Evolutionary conservation across 495 filamentous ascomycete genomes (phyloP), one percentile per base, ranked within the genome.

Genomic region (Penicillium antarcticum): DNA sequence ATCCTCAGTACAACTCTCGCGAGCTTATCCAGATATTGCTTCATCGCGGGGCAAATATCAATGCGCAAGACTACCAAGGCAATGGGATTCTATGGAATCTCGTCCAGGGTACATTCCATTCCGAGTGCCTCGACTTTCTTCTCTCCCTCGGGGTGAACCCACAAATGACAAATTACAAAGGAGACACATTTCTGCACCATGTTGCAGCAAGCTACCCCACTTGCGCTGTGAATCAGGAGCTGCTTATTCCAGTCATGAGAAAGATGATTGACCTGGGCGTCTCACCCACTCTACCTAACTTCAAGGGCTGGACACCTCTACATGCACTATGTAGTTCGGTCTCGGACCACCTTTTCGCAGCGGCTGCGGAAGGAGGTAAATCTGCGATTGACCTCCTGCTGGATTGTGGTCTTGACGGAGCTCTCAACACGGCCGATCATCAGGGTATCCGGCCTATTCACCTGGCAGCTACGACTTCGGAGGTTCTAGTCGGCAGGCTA

Each of bases 401-500:
- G 0, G 49, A 52, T 26, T 37, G 32, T 11, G 55, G 52, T 1
- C 32, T 56, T 1, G 19, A 24, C 19, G 8, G 24, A 2, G 18
- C 33, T 1, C 1, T 59, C 6, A 48, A 57, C 11, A 40, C 23
- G 21, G 40, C 52, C 37, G 65, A 57, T 51, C 40, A 57, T 13
- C 42, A 54, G 24, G 56, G 58, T 32, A 55, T 59, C n/a, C 41
- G 42, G 1, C 52, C 58, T 8, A 51, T 76, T 18, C 71, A 74
- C 44, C 53, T 74, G 7, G 68, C 70, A 35, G 62, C 68, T 2
- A 58, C 55, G 0, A 34, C 51, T 6, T 72, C 70, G 4, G 68
- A 71, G 41, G 32, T 39, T n/a, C 36, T 53, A n/a, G 52, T 70
- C 9, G 51, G 33, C 9, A 51, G 50, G 13, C 50, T 78, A n/a